phyloP scores from a whole-genome alignment of 2,329 filamentous ascomycete genomes.

The Phyllosticta ampelicida region DNA sequence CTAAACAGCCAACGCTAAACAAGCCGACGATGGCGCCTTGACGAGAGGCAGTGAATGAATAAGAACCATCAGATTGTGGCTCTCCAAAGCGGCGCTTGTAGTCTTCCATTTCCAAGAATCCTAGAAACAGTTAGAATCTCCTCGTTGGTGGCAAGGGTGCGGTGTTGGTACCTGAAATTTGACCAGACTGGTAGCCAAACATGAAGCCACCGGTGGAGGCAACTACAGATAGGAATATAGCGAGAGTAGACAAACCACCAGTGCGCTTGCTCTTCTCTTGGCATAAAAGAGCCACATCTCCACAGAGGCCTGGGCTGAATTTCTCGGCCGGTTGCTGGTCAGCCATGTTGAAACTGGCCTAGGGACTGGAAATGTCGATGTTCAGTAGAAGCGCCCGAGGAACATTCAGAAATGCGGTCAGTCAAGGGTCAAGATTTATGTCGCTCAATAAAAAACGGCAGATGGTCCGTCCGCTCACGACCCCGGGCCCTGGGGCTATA shows the following conservation, averaged over 20 bases:
- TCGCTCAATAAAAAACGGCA: not conserved
- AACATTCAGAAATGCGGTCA: not conserved
- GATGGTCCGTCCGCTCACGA: not conserved
- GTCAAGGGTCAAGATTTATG: not conserved
- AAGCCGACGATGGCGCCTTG: slow-evolving; percentile 26
- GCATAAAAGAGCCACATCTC: not conserved
- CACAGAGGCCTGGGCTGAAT: not conserved
- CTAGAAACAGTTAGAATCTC: slow-evolving; percentile 2
- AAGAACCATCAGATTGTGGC: slow-evolving; percentile 13
- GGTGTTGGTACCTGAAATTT: slow-evolving; percentile 15
- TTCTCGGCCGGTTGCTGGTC: not conserved
- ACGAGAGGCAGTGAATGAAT: slow-evolving; percentile 22
- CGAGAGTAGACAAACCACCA: not conserved
- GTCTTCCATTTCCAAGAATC: slow-evolving; percentile 27
- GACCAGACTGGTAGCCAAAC: slow-evolving; percentile 22
- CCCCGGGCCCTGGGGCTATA: not conserved
- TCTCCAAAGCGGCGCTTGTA: slow-evolving; percentile 21
- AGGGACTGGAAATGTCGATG: not conserved
- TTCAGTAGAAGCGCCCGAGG: too few relatives aligned
- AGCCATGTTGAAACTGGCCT: not conserved
- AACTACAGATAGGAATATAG: not conserved
- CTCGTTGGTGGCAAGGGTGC: not conserved
- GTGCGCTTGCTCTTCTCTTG: not conserved
- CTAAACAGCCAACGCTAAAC: slow-evolving; percentile 55
- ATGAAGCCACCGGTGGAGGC: slow-evolving; percentile 11